Percentiles rank a stretch among this genome's conserved stretches.
phyloP scores from a whole-genome alignment of 768 basidiomycete genomes.

The Termitomyces sp. region DNA sequence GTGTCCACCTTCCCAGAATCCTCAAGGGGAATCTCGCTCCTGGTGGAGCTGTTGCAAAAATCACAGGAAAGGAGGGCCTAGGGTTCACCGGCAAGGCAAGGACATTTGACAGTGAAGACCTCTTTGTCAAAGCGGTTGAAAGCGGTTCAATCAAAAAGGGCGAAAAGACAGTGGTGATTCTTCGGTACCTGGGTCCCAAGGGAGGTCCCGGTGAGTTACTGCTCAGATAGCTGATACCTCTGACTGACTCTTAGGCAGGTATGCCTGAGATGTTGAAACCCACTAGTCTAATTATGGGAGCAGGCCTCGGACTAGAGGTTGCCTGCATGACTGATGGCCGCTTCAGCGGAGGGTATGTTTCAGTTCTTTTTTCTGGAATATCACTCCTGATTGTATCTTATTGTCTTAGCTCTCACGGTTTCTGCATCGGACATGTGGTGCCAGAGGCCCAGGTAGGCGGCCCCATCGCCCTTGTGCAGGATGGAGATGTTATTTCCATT shows the following conservation, averaged over 20 bases:
- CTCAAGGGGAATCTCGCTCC: constrained; percentile 90
- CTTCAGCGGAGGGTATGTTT: constrained; percentile 91
- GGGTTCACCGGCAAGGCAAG: constrained; percentile 89
- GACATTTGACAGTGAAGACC: constrained; percentile 87
- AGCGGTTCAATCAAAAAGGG: constrained; percentile 84
- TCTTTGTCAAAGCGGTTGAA: constrained; percentile 85
- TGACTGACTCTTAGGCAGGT: constrained; percentile 39
- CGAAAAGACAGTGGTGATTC: constrained; percentile 93
- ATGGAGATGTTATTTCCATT: constrained; percentile 84
- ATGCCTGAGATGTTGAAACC: constrained; percentile 99
- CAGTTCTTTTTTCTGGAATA: constrained; percentile 12
- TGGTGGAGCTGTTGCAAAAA: constrained; percentile 94
- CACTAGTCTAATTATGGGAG: constrained; percentile 97
- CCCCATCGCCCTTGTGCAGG: constrained; percentile 83
- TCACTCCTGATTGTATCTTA: constrained; percentile 9
- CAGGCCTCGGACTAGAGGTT: constrained; percentile 92
- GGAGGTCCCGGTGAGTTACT: constrained; percentile 83
- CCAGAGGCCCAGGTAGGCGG: constrained; percentile 95
- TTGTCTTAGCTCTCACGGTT: constrained; percentile 81
- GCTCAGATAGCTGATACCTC: constrained; percentile 2
- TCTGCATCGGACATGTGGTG: constrained; percentile 95
- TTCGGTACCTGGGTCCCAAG: constrained; percentile 94
- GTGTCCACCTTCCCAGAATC: constrained; percentile 45
- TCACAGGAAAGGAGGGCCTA: constrained; percentile 93
- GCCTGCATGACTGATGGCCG: constrained; percentile 97